Evolutionary conservation across 2,329 filamentous ascomycete species (phyloP).

Genomic region (Biscogniauxia marginata): DNA sequence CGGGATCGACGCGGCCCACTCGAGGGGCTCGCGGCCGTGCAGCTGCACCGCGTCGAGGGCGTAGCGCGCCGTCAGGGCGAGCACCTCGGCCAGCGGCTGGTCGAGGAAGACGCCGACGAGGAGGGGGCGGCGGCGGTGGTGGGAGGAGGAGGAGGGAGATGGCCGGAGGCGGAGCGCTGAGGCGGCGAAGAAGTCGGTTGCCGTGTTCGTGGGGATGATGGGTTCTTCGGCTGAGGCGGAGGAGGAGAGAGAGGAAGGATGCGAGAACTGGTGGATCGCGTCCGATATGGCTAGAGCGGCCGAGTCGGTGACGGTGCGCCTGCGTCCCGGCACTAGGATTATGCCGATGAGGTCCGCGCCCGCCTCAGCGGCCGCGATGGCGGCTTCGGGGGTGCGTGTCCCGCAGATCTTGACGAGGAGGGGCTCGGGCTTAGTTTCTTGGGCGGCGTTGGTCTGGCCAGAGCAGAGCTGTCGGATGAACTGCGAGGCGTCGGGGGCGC

Average conservation of each 20-base stretch:
- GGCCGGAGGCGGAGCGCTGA: constrained; percentile 48
- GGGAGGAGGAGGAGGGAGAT: constrained; percentile 32
- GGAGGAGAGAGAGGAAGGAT: constrained; percentile 35
- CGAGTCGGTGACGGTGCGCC: constrained; percentile 76
- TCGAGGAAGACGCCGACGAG: constrained; percentile 94
- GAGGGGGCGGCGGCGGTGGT: constrained; percentile 67
- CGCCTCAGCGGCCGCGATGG: constrained; percentile 74
- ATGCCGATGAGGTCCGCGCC: constrained; percentile 93
- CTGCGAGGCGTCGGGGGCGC: constrained; percentile 73
- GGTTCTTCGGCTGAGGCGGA: constrained; percentile 18
- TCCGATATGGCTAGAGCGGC: constrained; percentile 78
- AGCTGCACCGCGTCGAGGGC: constrained; percentile 87
- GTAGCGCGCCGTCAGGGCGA: constrained; percentile 74
- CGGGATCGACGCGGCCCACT: constrained; percentile 87
- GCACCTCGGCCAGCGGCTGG: constrained; percentile 78
- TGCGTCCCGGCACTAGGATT: constrained; percentile 79
- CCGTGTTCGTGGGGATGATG: constrained; percentile 30
- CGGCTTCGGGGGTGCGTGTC: constrained; percentile 78
- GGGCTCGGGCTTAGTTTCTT: constrained; percentile 39
- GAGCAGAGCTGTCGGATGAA: constrained; percentile 87
- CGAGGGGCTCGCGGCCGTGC: constrained; percentile 86
- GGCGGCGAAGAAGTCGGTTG: constrained; percentile 70
- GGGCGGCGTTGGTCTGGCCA: constrained; percentile 38
- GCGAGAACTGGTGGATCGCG: constrained; percentile 61
- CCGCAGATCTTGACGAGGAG: constrained; percentile 94